These are phyloP conservation scores for Solanum hybrid DNA, from an alignment of 305 asterid genomes.

Conservation along the genomic window DNA sequence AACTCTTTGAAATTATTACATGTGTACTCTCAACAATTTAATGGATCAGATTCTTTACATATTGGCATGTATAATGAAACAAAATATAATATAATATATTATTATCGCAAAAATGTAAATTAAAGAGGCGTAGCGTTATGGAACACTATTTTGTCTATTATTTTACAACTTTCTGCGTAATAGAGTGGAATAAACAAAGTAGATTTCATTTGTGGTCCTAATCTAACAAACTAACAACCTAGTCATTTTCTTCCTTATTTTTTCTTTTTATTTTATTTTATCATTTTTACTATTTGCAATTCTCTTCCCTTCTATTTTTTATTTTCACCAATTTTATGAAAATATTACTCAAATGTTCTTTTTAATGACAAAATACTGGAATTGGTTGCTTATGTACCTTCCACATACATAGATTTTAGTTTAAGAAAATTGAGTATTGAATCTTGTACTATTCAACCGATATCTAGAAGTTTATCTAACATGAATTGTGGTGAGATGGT, in stretches of 20 bases:
- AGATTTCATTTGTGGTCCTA: slow-evolving; percentile 1
- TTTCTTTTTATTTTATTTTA: background rate
- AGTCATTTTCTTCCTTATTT: background rate
- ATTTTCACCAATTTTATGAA: background rate
- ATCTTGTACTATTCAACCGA: background rate
- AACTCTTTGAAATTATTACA: background rate
- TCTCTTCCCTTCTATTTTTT: background rate
- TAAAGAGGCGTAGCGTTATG: background rate
- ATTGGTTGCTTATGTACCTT: background rate
- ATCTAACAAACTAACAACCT: background rate
- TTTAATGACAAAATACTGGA: background rate
- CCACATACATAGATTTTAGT: background rate
- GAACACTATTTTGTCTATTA: background rate
- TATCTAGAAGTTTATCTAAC: background rate
- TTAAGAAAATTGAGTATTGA: background rate
- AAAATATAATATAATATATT: background rate
- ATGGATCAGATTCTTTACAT: background rate
- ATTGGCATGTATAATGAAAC: background rate
- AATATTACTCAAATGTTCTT: background rate
- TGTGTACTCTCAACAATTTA: background rate
- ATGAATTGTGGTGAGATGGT: background rate
- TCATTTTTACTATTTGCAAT: background rate
- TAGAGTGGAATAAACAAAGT: background rate
- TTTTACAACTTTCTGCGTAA: background rate
- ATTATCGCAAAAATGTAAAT: background rate